Conservation (phyloP, 768 basidiomycete species). For the Mycena sanguinolenta region DNA sequence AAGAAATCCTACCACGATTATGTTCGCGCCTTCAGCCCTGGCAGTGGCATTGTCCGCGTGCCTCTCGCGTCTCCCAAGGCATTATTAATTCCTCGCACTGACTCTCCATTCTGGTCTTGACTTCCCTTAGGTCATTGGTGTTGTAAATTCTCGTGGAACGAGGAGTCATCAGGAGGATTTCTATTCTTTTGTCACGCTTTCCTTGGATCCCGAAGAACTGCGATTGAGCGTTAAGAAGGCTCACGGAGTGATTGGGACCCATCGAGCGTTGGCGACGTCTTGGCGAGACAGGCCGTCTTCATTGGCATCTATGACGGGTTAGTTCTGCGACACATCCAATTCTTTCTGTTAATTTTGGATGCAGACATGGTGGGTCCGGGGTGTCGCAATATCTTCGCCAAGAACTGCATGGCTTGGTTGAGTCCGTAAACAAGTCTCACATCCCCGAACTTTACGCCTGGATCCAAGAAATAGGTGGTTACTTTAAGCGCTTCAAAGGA, state of each 20-base stretch:
- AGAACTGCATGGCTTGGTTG: slow-evolving; percentile 88
- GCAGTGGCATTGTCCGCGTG: slow-evolving; percentile 75
- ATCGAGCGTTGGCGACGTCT: slow-evolving; percentile 59
- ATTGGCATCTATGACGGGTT: slow-evolving; percentile 95
- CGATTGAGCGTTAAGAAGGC: slow-evolving; percentile 70
- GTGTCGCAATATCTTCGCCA: slow-evolving; percentile 89
- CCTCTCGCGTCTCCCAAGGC: slow-evolving; percentile 79
- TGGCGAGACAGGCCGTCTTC: slow-evolving; percentile 84
- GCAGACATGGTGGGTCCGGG: slow-evolving; percentile 92
- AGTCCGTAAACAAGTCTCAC: slow-evolving; percentile 77
- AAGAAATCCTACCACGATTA: slow-evolving; percentile 74
- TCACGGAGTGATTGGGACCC: slow-evolving; percentile 82
- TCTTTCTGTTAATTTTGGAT: slow-evolving; percentile 30
- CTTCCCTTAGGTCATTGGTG: slow-evolving; percentile 67
- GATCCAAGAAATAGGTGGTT: slow-evolving; percentile 87
- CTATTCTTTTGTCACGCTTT: slow-evolving; percentile 80
- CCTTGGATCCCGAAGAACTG: slow-evolving; percentile 77
- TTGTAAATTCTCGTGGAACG: slow-evolving; percentile 81
- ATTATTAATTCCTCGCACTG: not conserved
- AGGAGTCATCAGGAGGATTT: slow-evolving; percentile 92
- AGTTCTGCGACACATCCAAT: slow-evolving; percentile 36
- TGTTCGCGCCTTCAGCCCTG: slow-evolving; percentile 65
- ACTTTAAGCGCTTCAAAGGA: slow-evolving; percentile 90
- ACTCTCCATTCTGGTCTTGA: not conserved
- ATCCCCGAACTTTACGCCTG: slow-evolving; percentile 84